A percentile compares a stretch with the other conserved stretches of the same genome.
phyloP scores from a whole-genome alignment of 2,329 filamentous ascomycete genomes.

The Niveomyces coronatus region DNA sequence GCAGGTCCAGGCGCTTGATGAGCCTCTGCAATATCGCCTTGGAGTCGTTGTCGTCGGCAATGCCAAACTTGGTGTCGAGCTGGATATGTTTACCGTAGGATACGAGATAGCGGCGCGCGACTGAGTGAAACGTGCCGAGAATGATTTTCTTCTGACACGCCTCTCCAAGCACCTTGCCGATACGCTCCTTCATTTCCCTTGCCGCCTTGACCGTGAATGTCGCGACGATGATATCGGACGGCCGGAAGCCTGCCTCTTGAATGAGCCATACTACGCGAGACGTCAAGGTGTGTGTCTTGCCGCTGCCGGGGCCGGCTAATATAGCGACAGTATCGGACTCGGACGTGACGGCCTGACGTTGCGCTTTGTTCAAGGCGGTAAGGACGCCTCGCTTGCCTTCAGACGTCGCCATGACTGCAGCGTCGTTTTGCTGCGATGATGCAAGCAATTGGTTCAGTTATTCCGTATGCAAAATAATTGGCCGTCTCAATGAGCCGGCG shows the following conservation, averaged over 20 bases:
- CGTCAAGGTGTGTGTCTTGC: conserved; percentile 93
- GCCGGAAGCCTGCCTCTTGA: conserved; percentile 57
- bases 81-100: conserved; percentile 79
- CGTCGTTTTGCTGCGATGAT: conserved; percentile 6
- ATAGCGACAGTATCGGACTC: conserved; percentile 49
- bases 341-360: conserved; percentile 46
- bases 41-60: conserved; percentile 77
- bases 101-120: conserved; percentile 73
- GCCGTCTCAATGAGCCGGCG: neutral
- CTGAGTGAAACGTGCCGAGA: conserved; percentile 90
- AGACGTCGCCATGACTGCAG: too few relatives aligned
- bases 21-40: conserved; percentile 72
- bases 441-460: neutral
- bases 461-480: neutral
- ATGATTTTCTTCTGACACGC: conserved; percentile 67
- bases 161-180: conserved; percentile 70
- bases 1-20: conserved; percentile 60
- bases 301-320: conserved; percentile 58
- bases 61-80: conserved; percentile 73
- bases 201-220: conserved; percentile 97
- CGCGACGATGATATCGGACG: conserved; percentile 85
- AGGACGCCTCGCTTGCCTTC: conserved; percentile 27
- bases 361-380: conserved; percentile 42
- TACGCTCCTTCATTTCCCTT: conserved; percentile 82
- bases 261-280: conserved; percentile 86